Conservation (phyloP, 2,329 filamentous ascomycete genomes). For the Aureobasidium pullulans region DNA sequence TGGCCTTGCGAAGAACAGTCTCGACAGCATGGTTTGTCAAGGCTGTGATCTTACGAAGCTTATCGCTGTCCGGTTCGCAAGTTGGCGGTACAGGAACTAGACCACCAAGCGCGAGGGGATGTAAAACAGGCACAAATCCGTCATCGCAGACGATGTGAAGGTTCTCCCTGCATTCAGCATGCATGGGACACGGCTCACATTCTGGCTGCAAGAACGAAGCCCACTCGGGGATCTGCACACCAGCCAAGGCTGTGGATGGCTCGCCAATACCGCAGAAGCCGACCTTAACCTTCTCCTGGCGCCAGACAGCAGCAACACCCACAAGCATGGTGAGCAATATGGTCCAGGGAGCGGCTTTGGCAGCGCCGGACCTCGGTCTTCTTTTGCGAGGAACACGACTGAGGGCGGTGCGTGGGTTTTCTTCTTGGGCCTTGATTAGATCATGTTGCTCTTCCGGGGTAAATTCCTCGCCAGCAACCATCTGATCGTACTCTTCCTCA, state of each 20-base stretch:
- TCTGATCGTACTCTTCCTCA: slow-evolving; percentile 31
- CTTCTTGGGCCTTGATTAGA: slow-evolving; percentile 47
- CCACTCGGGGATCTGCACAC: slow-evolving; percentile 65
- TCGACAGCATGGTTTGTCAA: slow-evolving; percentile 86
- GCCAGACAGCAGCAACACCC: slow-evolving; percentile 73
- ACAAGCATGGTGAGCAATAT: slow-evolving; percentile 63
- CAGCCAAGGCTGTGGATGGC: slow-evolving; percentile 51
- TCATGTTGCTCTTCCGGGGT: slow-evolving; percentile 83
- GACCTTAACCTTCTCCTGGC: slow-evolving; percentile 91
- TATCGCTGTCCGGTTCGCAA: slow-evolving; percentile 91
- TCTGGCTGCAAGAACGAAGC: slow-evolving; percentile 63
- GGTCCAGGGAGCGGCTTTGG: slow-evolving; percentile 62
- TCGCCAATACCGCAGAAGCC: slow-evolving; percentile 84
- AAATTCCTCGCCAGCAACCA: slow-evolving; percentile 79
- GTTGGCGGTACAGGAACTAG: slow-evolving; percentile 78
- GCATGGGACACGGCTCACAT: slow-evolving; percentile 83
- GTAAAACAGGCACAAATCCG: slow-evolving; percentile 77
- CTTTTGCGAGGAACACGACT: slow-evolving; percentile 8
- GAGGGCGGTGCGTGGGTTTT: neutral
- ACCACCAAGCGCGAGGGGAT: slow-evolving; percentile 76
- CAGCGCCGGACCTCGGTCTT: slow-evolving; percentile 27
- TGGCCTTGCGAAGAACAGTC: slow-evolving; percentile 66
- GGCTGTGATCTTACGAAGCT: slow-evolving; percentile 74
- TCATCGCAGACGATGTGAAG: slow-evolving; percentile 73
- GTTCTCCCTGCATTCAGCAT: slow-evolving; percentile 79